Evolutionary conservation across 1,139 yeast species (phyloP).

Genomic region (Geotrichum fermentans): DNA sequence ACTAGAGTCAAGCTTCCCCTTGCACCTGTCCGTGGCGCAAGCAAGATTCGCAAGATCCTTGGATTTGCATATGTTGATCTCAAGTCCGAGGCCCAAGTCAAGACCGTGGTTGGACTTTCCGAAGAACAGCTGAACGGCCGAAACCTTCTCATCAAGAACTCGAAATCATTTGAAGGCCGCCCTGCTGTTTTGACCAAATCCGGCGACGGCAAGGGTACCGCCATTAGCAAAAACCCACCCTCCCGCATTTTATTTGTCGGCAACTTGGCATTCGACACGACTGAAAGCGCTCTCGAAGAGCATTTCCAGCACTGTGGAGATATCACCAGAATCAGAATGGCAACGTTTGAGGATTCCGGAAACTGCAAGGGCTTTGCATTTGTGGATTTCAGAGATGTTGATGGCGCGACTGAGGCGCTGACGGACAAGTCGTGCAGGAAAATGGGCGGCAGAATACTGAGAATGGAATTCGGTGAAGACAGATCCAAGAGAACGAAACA

Average conservation of each 20-base stretch:
- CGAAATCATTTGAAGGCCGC: constrained; percentile 81
- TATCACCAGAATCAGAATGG: constrained; percentile 80
- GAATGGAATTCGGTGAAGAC: constrained; percentile 94
- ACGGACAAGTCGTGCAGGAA: constrained; percentile 64
- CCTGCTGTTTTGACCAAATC: constrained; percentile 51
- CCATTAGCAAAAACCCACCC: constrained; percentile 59
- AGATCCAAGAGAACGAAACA: constrained; percentile 71
- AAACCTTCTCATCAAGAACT: constrained; percentile 75
- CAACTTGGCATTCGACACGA: constrained; percentile 88
- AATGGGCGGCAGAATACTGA: constrained; percentile 66
- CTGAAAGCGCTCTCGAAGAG: constrained; percentile 67
- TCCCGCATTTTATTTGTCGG: constrained; percentile 88
- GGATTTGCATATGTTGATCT: constrained; percentile 95
- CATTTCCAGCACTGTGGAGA: constrained; percentile 81
- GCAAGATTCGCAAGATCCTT: constrained; percentile 34
- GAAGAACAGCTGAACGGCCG: constrained; percentile 78
- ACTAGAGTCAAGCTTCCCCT: constrained; percentile 43
- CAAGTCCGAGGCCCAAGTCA: constrained; percentile 55
- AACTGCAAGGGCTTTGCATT: constrained; percentile 97
- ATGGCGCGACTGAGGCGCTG: constrained; percentile 78
- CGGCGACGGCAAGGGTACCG: constrained; percentile 21
- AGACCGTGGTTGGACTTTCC: constrained; percentile 60
- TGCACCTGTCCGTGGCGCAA: constrained; percentile 20
- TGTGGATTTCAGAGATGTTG: constrained; percentile 74
- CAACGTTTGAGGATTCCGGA: constrained; percentile 92